A percentile compares a stretch with the other conserved stretches of the same genome.
These are phyloP conservation scores for Fusarium luffae DNA, from an alignment of 2,329 filamentous ascomycete genomes.

Conservation along the genomic window DNA sequence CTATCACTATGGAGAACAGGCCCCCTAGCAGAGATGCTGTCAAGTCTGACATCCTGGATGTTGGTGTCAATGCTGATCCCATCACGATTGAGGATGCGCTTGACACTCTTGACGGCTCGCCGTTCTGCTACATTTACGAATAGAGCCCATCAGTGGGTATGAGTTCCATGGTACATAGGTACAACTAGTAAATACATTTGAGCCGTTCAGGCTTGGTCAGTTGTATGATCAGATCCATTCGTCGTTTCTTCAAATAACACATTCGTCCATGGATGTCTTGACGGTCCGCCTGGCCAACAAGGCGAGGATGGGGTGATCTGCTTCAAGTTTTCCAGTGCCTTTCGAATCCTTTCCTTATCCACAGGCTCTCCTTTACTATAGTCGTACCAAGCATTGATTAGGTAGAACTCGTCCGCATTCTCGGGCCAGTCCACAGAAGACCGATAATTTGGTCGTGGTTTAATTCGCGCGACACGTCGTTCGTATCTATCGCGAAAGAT, in stretches of 20 bases:
- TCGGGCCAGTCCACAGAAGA: slow-evolving; percentile 16
- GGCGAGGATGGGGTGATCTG: neutral
- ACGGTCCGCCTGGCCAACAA: neutral
- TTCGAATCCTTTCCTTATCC: neutral
- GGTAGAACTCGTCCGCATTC: too few relatives aligned
- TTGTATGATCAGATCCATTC: accelerated
- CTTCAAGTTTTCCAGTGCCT: neutral
- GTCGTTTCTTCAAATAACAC: neutral
- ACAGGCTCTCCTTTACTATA: too few relatives aligned
- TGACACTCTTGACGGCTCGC: neutral
- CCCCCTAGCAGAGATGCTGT: slow-evolving; percentile 7
- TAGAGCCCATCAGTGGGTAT: accelerated
- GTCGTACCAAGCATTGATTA: too few relatives aligned
- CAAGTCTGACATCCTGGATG: neutral
- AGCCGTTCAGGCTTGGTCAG: neutral
- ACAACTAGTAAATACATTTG: neutral
- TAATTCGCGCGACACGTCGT: neutral
- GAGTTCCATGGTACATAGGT: too few relatives aligned
- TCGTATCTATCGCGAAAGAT: slow-evolving; percentile 28
- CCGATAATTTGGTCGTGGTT: neutral
- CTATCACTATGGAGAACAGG: slow-evolving; percentile 6
- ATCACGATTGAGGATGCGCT: slow-evolving; percentile 2
- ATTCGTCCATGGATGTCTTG: neutral
- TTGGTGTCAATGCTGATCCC: neutral
- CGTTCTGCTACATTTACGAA: slow-evolving; percentile 9